Evolutionary conservation across 1,284 basidiomycete genomes (phyloP).

Genomic region (Trametes versicolor): DNA sequence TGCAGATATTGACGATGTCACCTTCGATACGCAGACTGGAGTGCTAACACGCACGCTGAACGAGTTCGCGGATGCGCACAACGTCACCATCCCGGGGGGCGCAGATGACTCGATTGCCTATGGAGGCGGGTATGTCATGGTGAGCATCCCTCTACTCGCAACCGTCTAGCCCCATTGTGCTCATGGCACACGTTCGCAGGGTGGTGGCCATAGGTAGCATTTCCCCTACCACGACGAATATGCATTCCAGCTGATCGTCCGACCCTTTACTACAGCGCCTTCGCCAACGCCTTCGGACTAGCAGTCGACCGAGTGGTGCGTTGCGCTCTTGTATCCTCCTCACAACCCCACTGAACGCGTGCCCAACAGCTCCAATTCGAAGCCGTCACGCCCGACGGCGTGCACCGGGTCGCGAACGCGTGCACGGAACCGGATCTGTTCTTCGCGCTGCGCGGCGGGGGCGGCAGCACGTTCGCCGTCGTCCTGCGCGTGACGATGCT

Average conservation of each 20-base stretch:
- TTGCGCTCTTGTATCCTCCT: slow-evolving; percentile 4
- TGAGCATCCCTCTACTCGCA: slow-evolving; percentile 1
- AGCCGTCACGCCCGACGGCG: slow-evolving; percentile 45
- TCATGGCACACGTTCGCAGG: neutral
- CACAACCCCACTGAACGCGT: neutral
- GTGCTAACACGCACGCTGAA: neutral
- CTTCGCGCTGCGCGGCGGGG: slow-evolving; percentile 43
- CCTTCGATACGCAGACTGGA: slow-evolving; percentile 3
- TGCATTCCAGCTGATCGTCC: neutral
- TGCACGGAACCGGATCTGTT: slow-evolving; percentile 50
- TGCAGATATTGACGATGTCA: neutral
- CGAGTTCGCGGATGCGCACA: slow-evolving; percentile 33
- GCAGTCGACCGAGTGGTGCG: slow-evolving; percentile 51
- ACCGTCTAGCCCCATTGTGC: neutral
- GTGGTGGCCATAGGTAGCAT: neutral
- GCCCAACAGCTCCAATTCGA: slow-evolving; percentile 35
- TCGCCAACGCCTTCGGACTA: slow-evolving; percentile 48
- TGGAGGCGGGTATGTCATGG: slow-evolving; percentile 43
- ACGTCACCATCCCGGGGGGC: slow-evolving; percentile 44
- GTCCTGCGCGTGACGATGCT: slow-evolving; percentile 49
- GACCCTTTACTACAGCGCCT: slow-evolving; percentile 38
- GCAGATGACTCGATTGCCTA: slow-evolving; percentile 39
- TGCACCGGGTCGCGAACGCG: slow-evolving; percentile 43
- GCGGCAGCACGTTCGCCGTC: slow-evolving; percentile 45
- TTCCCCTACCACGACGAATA: too few species aligned